phyloP scores from a whole-genome alignment of 23 red algal species.

The Pyropia haitanensis region DNA sequence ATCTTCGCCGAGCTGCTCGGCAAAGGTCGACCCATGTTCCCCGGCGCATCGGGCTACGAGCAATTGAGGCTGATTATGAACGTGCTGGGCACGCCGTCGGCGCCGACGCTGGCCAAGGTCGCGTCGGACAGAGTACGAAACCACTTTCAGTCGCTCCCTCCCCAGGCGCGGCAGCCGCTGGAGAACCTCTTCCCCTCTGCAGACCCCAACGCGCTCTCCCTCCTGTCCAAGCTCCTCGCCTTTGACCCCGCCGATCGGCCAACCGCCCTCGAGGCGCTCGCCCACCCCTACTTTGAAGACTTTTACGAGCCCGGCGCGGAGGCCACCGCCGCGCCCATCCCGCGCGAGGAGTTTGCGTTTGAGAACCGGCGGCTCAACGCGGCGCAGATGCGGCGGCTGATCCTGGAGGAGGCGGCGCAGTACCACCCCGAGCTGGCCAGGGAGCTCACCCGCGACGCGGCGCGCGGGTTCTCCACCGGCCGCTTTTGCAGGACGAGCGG shows the following conservation, averaged over 20 bases:
- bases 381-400: constrained; percentile 14
- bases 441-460: background rate
- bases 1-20: constrained; percentile 95
- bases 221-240: constrained; percentile 71
- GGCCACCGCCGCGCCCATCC: constrained; percentile 38
- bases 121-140: constrained; percentile 27
- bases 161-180: constrained; percentile 41
- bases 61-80: constrained; percentile 78
- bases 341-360: constrained; percentile 72
- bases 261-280: constrained; percentile 72
- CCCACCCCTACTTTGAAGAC: constrained; percentile 82
- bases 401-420: constrained; percentile 22
- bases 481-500: too few species aligned
- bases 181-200: constrained; percentile 67
- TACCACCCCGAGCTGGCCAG: constrained; percentile 32
- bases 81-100: constrained; percentile 57
- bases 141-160: constrained; percentile 49
- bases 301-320: constrained; percentile 31
- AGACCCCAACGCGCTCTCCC: constrained; percentile 36
- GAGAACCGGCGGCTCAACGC: constrained; percentile 17
- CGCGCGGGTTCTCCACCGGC: background rate
- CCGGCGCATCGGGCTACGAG: constrained; percentile 68
- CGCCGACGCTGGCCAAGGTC: constrained; percentile 73
- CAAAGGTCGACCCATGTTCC: constrained; percentile 81
- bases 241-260: constrained; percentile 82